Evolutionary conservation across 257 asterid genomes (phyloP), one percentile per base, ranked within the genome.

Genomic region (Fraxinus quadrangulata): DNA sequence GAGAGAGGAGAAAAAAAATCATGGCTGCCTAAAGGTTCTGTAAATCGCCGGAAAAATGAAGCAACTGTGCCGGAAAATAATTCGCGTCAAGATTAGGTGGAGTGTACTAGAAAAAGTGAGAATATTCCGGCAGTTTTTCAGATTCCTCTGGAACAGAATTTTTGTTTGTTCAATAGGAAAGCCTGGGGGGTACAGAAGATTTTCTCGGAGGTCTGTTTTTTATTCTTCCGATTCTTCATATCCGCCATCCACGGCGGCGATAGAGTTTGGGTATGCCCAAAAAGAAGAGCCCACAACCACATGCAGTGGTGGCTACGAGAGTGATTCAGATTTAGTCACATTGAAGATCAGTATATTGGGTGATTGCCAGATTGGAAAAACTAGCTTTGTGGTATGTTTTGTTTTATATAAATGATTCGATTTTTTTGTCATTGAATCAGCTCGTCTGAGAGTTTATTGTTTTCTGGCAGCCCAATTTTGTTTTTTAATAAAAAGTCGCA

Each of bases 291-390:
- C 10, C 73, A 75, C 86, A 79, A 77, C 87, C 72, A 40, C 86
- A 70, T 80, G 80, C 24, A 75, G 87, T 75, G 10, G 77, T 67
- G 84, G 84, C 21, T 74, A 76, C 65, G 94, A 84, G 21, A 85
- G 80, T 71, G 98, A 92, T 81, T 89, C 97, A 2, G 97, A 94
- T 87, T 88, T 91, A 31, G 97, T 94, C 77, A 79, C 93, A 49
- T 85, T 94, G 81, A 94, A 94, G 92, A 92, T 94, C 82, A 91
- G 94, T 61, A 47, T 92, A 30, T 83, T 94, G 83, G 98, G 98
- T 26, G 98, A 94, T 87, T 92, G 92, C 82, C 91, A 87, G 89
- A 94, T 89, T 84, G 98, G 97, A 16, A 94, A 94, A 83, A 94
- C 98, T 30, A 90, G 90, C 82, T 94, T 94, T 80, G 87, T 88